These are phyloP conservation scores for Eucalyptus camaldulensis DNA, from an alignment of 345 rosid species.

Conservation along the genomic window DNA sequence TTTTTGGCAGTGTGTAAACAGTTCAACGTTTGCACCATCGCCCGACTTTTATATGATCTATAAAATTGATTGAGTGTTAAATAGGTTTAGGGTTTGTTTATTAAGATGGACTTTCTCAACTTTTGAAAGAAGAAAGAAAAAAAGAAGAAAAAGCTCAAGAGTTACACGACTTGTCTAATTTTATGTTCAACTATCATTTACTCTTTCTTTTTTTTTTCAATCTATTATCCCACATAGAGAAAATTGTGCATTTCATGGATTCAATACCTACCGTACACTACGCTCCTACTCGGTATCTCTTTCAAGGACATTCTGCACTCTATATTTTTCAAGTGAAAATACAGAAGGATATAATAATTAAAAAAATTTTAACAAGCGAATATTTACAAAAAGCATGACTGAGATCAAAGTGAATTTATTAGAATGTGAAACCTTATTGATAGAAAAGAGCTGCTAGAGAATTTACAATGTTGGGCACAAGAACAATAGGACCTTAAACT, in stretches of 20 bases:
- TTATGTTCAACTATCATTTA: not conserved
- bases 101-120: not conserved
- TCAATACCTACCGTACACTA: not conserved
- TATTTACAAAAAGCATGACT: not conserved
- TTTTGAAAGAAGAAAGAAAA: not conserved
- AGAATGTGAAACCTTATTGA: not conserved
- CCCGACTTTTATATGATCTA: not conserved
- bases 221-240: not conserved
- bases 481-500: not conserved
- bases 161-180: rapidly evolving
- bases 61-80: not conserved
- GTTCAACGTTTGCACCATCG: not conserved
- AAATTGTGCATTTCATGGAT: not conserved
- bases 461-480: not conserved
- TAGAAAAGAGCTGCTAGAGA: not conserved
- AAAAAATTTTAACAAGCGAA: not conserved
- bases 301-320: not conserved
- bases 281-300: not conserved
- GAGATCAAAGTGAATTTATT: not conserved
- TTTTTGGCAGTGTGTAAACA: not conserved
- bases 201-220: not conserved
- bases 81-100: not conserved
- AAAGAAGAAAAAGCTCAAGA: not conserved
- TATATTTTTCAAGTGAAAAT: not conserved
- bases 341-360: not conserved